These are phyloP conservation scores for Diplocarpon mali DNA, from an alignment of 2,329 filamentous ascomycete species.

Conservation along the genomic window DNA sequence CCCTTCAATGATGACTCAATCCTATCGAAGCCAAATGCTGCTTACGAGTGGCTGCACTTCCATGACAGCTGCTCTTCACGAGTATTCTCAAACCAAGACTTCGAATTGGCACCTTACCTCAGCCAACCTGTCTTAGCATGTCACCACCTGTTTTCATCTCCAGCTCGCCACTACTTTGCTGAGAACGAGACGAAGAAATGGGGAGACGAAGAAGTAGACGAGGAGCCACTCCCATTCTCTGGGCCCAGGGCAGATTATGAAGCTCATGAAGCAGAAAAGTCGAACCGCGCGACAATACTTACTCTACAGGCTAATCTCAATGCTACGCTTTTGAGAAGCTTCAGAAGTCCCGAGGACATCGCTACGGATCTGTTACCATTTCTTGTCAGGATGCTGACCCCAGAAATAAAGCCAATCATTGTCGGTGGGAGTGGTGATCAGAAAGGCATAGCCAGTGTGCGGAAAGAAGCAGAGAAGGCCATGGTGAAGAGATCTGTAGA, in stretches of 20 bases:
- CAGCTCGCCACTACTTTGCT: conserved; percentile 33
- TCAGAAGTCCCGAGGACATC: conserved; percentile 68
- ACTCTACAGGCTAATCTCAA: conserved; percentile 64
- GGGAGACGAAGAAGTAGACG: conserved; percentile 31
- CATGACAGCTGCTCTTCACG: conserved; percentile 73
- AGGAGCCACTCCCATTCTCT: conserved; percentile 59
- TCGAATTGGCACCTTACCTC: conserved; percentile 83
- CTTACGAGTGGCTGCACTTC: conserved; percentile 91
- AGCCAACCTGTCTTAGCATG: conserved; percentile 81
- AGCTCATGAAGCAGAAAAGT: conserved; percentile 70
- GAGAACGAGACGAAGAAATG: conserved; percentile 36
- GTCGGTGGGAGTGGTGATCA: conserved; percentile 58
- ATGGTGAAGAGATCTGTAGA: conserved; percentile 73
- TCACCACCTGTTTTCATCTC: conserved; percentile 79
- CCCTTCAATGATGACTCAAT: conserved; percentile 89
- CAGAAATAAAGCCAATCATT: conserved; percentile 83
- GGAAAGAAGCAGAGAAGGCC: conserved; percentile 71
- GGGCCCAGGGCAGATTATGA: conserved; percentile 73
- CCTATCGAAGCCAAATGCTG: conserved; percentile 70
- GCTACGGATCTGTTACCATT: conserved; percentile 78
- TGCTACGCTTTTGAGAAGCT: conserved; percentile 61
- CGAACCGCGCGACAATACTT: conserved; percentile 63
- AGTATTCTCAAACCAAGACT: conserved; percentile 77
- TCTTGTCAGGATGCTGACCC: conserved; percentile 71
- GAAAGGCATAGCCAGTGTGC: conserved; percentile 67